Conservation (phyloP, 2,329 filamentous ascomycete species). For the Phoma sp. region DNA sequence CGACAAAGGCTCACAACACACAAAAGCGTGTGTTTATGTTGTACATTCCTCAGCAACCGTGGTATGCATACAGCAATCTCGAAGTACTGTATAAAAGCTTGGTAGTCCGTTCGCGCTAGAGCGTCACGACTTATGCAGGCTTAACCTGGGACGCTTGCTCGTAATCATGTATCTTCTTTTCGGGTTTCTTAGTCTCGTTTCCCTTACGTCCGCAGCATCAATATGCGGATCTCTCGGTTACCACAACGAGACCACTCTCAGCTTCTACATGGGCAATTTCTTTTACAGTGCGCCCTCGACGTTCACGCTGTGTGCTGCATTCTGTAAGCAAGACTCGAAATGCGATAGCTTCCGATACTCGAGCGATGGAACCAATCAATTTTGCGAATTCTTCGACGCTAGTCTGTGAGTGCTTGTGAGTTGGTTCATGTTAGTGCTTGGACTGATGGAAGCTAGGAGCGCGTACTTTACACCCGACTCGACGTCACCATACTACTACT, state of each 20-base stretch:
- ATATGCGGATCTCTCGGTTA: conserved; percentile 21
- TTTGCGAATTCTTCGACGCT: conserved; percentile 28
- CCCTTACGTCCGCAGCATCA: not conserved
- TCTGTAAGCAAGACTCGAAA: conserved; percentile 22
- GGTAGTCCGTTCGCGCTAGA: too few species aligned
- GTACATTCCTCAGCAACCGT: too few species aligned
- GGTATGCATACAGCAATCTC: too few species aligned
- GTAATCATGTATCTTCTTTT: not conserved
- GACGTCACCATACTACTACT: conserved; percentile 6
- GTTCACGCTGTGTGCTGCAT: conserved; percentile 27
- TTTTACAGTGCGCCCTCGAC: conserved; percentile 25
- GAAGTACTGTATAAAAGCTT: too few species aligned
- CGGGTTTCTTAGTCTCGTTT: not conserved
- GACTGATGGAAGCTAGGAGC: too few species aligned
- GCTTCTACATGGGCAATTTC: conserved; percentile 32
- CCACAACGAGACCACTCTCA: conserved; percentile 7
- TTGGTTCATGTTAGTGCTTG: too few species aligned
- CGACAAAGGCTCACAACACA: too few species aligned
- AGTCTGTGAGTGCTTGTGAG: conserved; percentile 16
- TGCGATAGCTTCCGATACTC: conserved; percentile 28
- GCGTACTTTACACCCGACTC: not conserved
- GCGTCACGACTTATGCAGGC: too few species aligned
- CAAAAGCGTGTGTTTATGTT: too few species aligned
- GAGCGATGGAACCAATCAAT: conserved; percentile 19
- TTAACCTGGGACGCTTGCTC: too few species aligned